These are phyloP conservation scores for Skeletonema costatum DNA, from an alignment of 108 stramenopile genomes.

Conservation along the genomic window DNA sequence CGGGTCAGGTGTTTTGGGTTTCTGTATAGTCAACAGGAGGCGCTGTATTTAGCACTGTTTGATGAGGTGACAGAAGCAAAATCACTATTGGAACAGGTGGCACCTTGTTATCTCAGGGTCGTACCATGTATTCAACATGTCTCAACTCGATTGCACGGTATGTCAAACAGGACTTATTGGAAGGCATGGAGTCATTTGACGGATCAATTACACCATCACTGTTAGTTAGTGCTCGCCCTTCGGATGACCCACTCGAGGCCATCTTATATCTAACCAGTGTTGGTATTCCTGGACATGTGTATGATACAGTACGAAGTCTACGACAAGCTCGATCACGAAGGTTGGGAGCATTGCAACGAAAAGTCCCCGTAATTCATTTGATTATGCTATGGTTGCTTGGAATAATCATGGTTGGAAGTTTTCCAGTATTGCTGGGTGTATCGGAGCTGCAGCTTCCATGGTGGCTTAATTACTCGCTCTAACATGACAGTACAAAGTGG, in stretches of 20 bases:
- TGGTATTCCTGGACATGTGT: conserved; percentile 76
- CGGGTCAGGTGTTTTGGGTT: conserved; percentile 67
- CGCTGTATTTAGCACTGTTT: conserved; percentile 78
- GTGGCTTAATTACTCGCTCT: conserved; percentile 26
- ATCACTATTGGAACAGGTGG: conserved; percentile 82
- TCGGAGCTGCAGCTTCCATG: conserved; percentile 58
- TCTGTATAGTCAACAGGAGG: conserved; percentile 57
- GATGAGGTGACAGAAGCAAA: conserved; percentile 88
- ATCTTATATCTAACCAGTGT: conserved; percentile 89
- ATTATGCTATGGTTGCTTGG: conserved; percentile 74
- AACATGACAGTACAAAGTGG: conserved; percentile 55
- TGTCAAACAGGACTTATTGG: conserved; percentile 67
- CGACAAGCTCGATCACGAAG: conserved; percentile 77
- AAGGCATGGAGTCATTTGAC: conserved; percentile 16
- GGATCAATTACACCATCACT: conserved; percentile 60
- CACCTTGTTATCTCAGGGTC: conserved; percentile 86
- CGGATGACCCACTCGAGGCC: conserved; percentile 85
- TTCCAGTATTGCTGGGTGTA: conserved; percentile 83
- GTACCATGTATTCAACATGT: conserved; percentile 69
- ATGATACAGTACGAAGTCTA: conserved; percentile 81
- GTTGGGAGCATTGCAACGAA: conserved; percentile 85
- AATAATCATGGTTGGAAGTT: conserved; percentile 57
- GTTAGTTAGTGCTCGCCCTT: conserved; percentile 67
- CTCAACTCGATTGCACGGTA: conserved; percentile 70
- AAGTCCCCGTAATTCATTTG: conserved; percentile 73